Evolutionary conservation across 805 yeast genomes (phyloP), one percentile per base, ranked within the genome.

Genomic region (Candida piceae): DNA sequence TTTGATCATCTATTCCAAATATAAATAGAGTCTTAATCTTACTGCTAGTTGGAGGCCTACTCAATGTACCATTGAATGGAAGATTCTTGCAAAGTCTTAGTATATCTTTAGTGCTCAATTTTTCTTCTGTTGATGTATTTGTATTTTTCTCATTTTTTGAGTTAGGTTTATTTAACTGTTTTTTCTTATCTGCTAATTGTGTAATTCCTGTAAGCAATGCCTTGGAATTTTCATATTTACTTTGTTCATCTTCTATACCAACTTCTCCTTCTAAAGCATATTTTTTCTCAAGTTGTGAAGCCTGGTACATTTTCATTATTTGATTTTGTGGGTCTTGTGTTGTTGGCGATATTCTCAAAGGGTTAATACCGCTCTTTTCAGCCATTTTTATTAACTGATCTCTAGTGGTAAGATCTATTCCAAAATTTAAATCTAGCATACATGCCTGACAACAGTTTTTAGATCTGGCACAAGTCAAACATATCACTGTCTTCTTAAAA

Each of bases 381-480:
- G 89, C 81, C 70, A 86, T 69, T 48, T 78, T 77, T 49, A 88
- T 58, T 4, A 95, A 84, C 1, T 86, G 78, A 51, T 89, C 96
- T 45, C 96, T 67, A 6, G 87, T 62, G 9, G 79, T 76, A 13
- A 87, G 56, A 0, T 95, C 86, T n/a, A 93, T 75, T 4, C 88
- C 85, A 63, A 78, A 84, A 20, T 80, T 75, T 29, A 89, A 63
- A 62, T 90, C 97, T 23, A 83, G 58, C 76, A 87, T 73, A 58
- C 98, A 90, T 17, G 78, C 64, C 57, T 93, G 97, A 55, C 98
- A 90, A 49, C 94, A 82, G 60, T 85, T 82, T 41, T 81, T 72
- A 30, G 80, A 76, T 29, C 79, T 66, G 0, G 97, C 78, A 64
- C 98, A 90, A 0, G 89, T 77, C 24, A 64, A 55, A 61, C 98